Evolutionary conservation across 768 basidiomycete genomes (phyloP), one percentile per base, ranked within the genome.

Genomic region (Agaricus blazei): DNA sequence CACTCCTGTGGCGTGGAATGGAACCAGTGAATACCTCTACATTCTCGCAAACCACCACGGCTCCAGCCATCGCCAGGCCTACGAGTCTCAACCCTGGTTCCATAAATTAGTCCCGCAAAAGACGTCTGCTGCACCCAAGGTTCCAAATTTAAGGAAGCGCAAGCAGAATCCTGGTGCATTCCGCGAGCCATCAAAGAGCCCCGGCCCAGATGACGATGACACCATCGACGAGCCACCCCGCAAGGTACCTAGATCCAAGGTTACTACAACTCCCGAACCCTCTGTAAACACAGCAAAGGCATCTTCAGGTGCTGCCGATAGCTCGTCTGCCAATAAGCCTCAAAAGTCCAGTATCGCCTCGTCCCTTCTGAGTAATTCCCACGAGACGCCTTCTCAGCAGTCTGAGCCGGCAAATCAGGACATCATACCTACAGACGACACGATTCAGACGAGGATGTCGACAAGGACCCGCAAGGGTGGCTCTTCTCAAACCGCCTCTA

Each of bases 1-100:
- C 24, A 70, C 74, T 4, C 64, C 67, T 8, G 72, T 77, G 14
- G 70, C 71, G 9, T 79, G 77, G 77, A 75, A 72, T 52, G 77
- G 77, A 36, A 67, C 66, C 36, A 62, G 63, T 14, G 75, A 75
- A 59, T 74, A 75, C 55, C 65, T 74, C 31, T 67, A 66, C 26
- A 67, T 73, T 28, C 62, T 74, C 8, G 67, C 67, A 7, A 67
- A 60, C 38, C 68, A 70, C 2, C 73, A 74, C 50, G 70, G 70
- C 12, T 50, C 64, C 40, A 64, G 64, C 9, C 68, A 68, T 51
- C 65, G 67, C 8, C 68, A 64, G 31, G 52, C 67, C 43, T 70
- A 61, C 31, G 67, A 69, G 48, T 45, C 62, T 51, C 58, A 72
- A 53, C 58, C 63, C 9, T 74, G 73, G 73, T 74, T 64, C 53